Conservation (phyloP, 2,329 filamentous ascomycete species). For the Corniculantispora saksenae region DNA sequence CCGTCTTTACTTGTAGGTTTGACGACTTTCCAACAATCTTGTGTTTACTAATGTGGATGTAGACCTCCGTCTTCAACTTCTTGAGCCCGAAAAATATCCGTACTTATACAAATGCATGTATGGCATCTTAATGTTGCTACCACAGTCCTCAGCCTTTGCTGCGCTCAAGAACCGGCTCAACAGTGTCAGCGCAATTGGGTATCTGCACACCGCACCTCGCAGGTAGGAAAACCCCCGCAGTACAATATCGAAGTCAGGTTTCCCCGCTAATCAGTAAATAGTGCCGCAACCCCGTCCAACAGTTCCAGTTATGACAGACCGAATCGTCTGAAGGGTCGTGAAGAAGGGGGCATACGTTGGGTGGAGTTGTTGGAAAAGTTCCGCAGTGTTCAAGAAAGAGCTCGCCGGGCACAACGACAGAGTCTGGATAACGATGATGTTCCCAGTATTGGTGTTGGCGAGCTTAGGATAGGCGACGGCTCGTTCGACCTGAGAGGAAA, state of each 20-base stretch:
- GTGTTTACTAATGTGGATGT: not conserved
- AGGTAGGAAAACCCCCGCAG: conserved; percentile 58
- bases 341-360: conserved; percentile 87
- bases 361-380: conserved; percentile 93
- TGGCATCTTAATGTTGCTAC: conserved; percentile 95
- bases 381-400: conserved; percentile 82
- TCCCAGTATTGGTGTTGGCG: conserved; percentile 44
- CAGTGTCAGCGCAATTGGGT: conserved; percentile 95
- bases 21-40: not conserved
- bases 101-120: conserved; percentile 98
- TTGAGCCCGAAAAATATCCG: conserved; percentile 93
- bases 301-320: conserved; percentile 67
- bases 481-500: conserved; percentile 42
- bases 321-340: conserved; percentile 77
- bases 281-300: conserved; percentile 49
- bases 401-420: conserved; percentile 68
- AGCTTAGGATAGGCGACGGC: conserved; percentile 44
- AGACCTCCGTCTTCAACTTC: conserved; percentile 87
- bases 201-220: conserved; percentile 79
- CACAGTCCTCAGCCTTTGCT: conserved; percentile 95
- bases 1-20: conserved; percentile 88
- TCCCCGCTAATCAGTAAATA: conserved; percentile 19
- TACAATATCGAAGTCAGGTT: not conserved
- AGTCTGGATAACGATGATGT: conserved; percentile 53
- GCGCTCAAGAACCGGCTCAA: conserved; percentile 95